Evolutionary conservation across 2,329 filamentous ascomycete species (phyloP), one percentile per base, ranked within the genome.

Genomic region (Meredithiella fracta): DNA sequence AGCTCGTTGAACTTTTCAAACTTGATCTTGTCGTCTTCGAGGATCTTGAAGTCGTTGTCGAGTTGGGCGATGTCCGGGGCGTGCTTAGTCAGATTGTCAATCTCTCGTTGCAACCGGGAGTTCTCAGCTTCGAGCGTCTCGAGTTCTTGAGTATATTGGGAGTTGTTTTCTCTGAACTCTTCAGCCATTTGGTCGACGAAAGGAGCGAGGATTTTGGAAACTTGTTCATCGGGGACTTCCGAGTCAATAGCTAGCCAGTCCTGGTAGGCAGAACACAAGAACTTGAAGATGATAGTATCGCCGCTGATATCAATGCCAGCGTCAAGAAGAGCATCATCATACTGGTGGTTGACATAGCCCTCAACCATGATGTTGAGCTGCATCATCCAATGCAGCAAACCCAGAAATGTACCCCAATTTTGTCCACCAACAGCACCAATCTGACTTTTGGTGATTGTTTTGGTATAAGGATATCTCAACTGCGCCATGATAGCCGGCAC

Each of bases 341-440:
- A 98, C 50, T 81, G 80, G 58, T 89, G 84, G 55, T 73, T 68
- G 1, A 79, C 73, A 65, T 90, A 97, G 22, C 85, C 79, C 60
- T 97, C 90, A 65, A 97, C 79, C 83, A 97, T 94, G 62, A 91
- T 83, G 3, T 88, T 87, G 53, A 98, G 73, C 68, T 97, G 90
- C 91, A 98, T 95, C 82, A 98, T 91, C 92, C 92, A 98, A 70
- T 98, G 90, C 53, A 98, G 74, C 66, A 98, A 73, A 0, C 90
- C 92, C 11, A 98, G 73, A 64, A 98, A 97, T 0, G 88, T 92
- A 60, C 85, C 85, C 92, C 92, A 98, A 66, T 97, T 97, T 68
- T 95, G 89, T 2, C 90, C 91, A 61, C 92, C 92, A 0, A 97
- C 92, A 1, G 94, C 92, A 0, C 88, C 82, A 58, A 98, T 88